Conservation (phyloP, 305 asterid species). For the Plantago rigida region DNA sequence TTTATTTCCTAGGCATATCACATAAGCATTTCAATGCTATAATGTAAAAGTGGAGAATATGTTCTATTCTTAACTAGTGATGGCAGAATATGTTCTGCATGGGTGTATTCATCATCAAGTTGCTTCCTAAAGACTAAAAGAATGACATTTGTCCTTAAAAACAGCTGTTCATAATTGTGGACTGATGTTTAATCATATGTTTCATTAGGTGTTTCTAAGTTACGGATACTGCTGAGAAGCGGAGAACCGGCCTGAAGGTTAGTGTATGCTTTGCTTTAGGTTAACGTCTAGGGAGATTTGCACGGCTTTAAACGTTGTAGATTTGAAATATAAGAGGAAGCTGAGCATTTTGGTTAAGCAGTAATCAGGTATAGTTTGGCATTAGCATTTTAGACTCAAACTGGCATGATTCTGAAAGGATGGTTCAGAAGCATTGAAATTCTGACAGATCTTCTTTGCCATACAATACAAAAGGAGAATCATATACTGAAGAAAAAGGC, state of each 20-base stretch:
- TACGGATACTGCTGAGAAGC: neutral
- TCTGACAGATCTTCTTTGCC: neutral
- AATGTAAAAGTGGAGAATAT: neutral
- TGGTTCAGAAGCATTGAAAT: slow-evolving; percentile 17
- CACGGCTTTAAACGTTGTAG: neutral
- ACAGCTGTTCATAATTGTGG: neutral
- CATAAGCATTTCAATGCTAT: too few species aligned
- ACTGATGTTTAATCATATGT: neutral
- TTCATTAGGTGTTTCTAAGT: neutral
- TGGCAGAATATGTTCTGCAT: slow-evolving; percentile 27
- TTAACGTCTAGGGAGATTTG: neutral
- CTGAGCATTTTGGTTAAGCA: neutral
- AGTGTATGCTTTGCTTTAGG: neutral
- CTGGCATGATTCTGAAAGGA: neutral
- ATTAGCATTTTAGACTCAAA: neutral
- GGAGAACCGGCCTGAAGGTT: neutral
- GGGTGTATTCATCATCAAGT: neutral
- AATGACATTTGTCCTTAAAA: neutral
- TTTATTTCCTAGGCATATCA: neutral
- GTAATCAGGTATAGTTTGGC: neutral
- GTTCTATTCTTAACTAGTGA: slow-evolving; percentile 16
- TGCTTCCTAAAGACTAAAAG: neutral
- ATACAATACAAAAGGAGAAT: neutral
- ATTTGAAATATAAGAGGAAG: too few species aligned
- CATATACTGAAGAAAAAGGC: slow-evolving; percentile 1